Percentiles rank a stretch among this genome's conserved stretches.
Evolutionary conservation across 805 yeast genomes (phyloP).

Genomic region (Hanseniaspora nectarophila): DNA sequence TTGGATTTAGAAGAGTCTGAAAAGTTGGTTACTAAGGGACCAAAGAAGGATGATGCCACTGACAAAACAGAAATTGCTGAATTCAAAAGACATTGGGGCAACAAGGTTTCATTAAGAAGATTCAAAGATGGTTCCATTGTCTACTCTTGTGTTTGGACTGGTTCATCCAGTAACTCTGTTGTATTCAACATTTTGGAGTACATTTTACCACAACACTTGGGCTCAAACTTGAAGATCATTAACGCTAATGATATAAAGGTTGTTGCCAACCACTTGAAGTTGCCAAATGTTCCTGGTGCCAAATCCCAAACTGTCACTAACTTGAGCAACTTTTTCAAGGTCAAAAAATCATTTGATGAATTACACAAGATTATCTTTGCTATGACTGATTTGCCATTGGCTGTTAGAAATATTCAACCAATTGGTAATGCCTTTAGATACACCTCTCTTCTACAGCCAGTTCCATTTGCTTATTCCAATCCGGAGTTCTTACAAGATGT

Average conservation of each 20-base stretch:
- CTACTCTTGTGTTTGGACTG: constrained; percentile 81
- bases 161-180: constrained; percentile 47
- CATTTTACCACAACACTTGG: constrained; percentile 52
- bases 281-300: constrained; percentile 49
- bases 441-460: constrained; percentile 67
- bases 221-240: constrained; percentile 27
- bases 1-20: constrained; percentile 65
- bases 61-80: constrained; percentile 40
- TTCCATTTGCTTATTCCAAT: constrained; percentile 61
- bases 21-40: constrained; percentile 77
- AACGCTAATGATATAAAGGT: constrained; percentile 29
- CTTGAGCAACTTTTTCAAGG: constrained; percentile 32
- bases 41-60: constrained; percentile 41
- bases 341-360: constrained; percentile 46
- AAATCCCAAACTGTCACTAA: constrained; percentile 40
- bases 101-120: constrained; percentile 70
- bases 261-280: constrained; percentile 45
- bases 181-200: constrained; percentile 53
- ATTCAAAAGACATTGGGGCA: constrained; percentile 84
- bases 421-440: constrained; percentile 63
- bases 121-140: constrained; percentile 85
- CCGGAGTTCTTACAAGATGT: constrained; percentile 74
- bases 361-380: constrained; percentile 42
- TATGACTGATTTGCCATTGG: constrained; percentile 51
- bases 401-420: constrained; percentile 60